Evolutionary conservation across 1,284 basidiomycete species (phyloP).

Genomic region (Malassezia caprae): DNA sequence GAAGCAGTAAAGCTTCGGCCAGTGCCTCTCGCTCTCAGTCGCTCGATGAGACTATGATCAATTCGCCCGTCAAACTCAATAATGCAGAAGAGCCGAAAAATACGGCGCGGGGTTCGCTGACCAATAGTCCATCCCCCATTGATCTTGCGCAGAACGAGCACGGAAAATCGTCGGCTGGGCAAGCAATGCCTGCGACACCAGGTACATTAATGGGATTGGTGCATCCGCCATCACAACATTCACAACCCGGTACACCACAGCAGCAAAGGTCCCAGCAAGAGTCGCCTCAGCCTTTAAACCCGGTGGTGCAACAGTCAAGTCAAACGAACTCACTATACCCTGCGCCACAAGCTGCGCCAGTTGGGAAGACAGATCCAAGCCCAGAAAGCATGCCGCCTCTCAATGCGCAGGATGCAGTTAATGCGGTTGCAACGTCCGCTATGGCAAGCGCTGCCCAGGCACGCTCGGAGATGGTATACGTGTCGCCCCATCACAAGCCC

Average conservation of each 20-base stretch:
- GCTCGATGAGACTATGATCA: not conserved
- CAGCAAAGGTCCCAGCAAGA: conserved; percentile 9
- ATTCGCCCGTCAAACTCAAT: not conserved
- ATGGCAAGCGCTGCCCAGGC: conserved; percentile 8
- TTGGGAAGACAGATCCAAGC: not conserved
- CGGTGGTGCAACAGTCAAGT: not conserved
- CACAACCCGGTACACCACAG: not conserved
- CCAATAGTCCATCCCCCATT: conserved; percentile 33
- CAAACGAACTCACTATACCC: not conserved
- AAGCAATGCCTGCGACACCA: conserved; percentile 35
- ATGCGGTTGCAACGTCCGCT: conserved; percentile 7
- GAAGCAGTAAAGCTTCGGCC: not conserved
- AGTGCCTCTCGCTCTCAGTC: not conserved
- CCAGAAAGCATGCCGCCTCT: conserved; percentile 6
- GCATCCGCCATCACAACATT: not conserved
- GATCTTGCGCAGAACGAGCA: conserved; percentile 19
- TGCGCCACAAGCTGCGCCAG: not conserved
- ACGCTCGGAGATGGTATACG: not conserved
- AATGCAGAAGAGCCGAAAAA: not conserved
- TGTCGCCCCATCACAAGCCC: conserved; percentile 14
- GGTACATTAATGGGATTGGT: conserved; percentile 42
- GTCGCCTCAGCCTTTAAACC: not conserved
- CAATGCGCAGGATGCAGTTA: conserved; percentile 6
- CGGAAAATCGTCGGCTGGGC: not conserved
- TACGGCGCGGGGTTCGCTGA: not conserved